Base-by-base conservation (phyloP, 768 basidiomycete species). In the Cystofilobasidium capitatum region DNA sequence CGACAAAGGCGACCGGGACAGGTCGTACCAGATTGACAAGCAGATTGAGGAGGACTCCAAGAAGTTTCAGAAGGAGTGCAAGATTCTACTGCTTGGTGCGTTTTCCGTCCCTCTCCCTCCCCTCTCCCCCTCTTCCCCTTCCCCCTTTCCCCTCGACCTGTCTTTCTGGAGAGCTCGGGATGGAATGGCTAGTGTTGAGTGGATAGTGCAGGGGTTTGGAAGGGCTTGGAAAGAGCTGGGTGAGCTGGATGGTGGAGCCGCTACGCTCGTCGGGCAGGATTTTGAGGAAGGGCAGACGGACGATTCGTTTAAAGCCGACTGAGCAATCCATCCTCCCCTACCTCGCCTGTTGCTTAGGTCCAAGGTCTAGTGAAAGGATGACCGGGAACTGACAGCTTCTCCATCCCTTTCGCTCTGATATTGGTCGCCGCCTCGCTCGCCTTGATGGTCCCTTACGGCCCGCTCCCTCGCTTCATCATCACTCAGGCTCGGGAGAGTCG, bases 401-500 rank as follows among this genome's bases (percentile, higher is more conserved):
- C 33, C 57, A 26, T 24, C 44, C n/a, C 22, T 29, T 4, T 49
- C 26, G 14, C 20, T 13, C 13, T n/a, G 14, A 13, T n/a, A 14
- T 45, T n/a, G n/a, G 14, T 45, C 44, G n/a, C 13, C 44, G n/a
- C 44, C 44, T 14, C 44, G 44, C n/a, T n/a, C 44, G n/a, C 13
- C 44, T 14, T 14, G n/a, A 45, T 14, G n/a, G n/a, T 14, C n/a
- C 44, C n/a, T n/a, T n/a, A n/a, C n/a, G 14, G 44, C 37, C 49
- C 42, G 24, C 17, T 60, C 20, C 9, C 20, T 39, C 20, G n/a
- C n/a, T n/a, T n/a, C n/a, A n/a, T n/a, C n/a, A n/a, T n/a, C n/a
- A n/a, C n/a, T 24, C 72, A 93, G 92, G 93, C 64, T 92, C 91
- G 17, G 91, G 93, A 73, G 91, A 94, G 80, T 89, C 88, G 0